Conservation (phyloP, 257 asterid species). For the Lantana camara region DNA sequence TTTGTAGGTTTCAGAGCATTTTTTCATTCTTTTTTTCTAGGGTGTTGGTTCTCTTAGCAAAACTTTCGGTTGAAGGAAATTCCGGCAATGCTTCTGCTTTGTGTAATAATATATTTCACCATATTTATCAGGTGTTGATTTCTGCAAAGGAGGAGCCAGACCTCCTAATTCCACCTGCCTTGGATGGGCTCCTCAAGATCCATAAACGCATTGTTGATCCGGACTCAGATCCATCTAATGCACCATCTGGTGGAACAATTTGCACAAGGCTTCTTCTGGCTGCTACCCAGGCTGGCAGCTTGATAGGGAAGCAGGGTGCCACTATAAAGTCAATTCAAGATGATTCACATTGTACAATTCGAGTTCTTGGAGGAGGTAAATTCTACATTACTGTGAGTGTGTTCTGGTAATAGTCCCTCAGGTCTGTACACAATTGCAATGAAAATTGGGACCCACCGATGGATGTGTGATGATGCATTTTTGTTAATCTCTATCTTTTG, state of each 20-base stretch:
- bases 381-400: background rate
- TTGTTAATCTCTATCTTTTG: background rate
- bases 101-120: slow-evolving; percentile 9
- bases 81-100: slow-evolving; percentile 21
- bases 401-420: slow-evolving; percentile 10
- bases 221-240: slow-evolving; percentile 56
- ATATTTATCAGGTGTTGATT: slow-evolving; percentile 61
- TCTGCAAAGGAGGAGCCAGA: slow-evolving; percentile 91
- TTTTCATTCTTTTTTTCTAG: slow-evolving; percentile 11
- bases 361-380: slow-evolving; percentile 85
- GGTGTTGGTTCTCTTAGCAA: background rate
- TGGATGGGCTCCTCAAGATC: slow-evolving; percentile 81
- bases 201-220: slow-evolving; percentile 73
- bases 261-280: slow-evolving; percentile 88
- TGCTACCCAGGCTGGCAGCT: slow-evolving; percentile 87
- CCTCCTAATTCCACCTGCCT: slow-evolving; percentile 77
- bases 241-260: slow-evolving; percentile 51
- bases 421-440: background rate
- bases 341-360: slow-evolving; percentile 72
- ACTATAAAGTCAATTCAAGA: slow-evolving; percentile 89
- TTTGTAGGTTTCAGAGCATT: background rate
- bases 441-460: background rate
- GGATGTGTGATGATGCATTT: background rate
- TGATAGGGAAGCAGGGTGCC: slow-evolving; percentile 96
- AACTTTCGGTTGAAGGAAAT: background rate